Evolutionary conservation across 2,329 filamentous ascomycete species (phyloP).

Genomic region (Pseudopyrenochaeta lycopersici): DNA sequence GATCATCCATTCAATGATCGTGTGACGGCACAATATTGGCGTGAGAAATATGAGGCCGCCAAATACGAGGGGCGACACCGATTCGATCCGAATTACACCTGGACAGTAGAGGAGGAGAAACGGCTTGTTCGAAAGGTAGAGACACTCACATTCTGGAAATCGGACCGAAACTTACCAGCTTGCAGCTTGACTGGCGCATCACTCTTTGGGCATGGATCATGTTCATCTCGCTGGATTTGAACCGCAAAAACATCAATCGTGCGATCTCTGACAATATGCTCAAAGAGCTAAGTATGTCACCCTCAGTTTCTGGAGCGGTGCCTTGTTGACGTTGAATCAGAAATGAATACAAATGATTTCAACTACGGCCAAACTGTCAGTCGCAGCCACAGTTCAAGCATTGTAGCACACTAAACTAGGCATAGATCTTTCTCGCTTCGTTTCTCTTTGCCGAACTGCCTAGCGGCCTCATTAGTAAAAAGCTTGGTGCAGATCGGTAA

Average conservation of each 20-base stretch:
- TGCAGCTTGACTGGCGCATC: conserved; percentile 38
- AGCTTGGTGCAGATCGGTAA: conserved; percentile 57
- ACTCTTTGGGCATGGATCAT: conserved; percentile 55
- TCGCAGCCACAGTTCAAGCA: neutral
- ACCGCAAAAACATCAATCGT: conserved; percentile 59
- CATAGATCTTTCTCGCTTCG: conserved; percentile 42
- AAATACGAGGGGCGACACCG: conserved; percentile 53
- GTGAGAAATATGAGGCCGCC: conserved; percentile 35
- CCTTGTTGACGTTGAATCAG: conserved; percentile 16
- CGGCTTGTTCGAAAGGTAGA: conserved; percentile 56
- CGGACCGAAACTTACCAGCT: neutral
- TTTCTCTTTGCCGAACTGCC: conserved; percentile 61
- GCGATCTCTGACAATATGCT: conserved; percentile 48
- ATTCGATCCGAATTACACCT: conserved; percentile 59
- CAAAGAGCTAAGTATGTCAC: conserved; percentile 35
- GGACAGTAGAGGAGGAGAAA: conserved; percentile 58
- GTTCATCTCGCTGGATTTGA: conserved; percentile 59
- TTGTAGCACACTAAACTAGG: conserved; percentile 6
- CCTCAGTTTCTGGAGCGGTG: neutral
- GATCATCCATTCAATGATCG: conserved; percentile 34
- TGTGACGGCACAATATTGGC: conserved; percentile 35
- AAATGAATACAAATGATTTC: conserved; percentile 42
- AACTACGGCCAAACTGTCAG: conserved; percentile 51
- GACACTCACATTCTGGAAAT: conserved; percentile 5
- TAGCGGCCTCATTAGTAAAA: conserved; percentile 61